A percentile compares a stretch with the other conserved stretches of the same genome.
These are phyloP conservation scores for Trichophaea hybrida DNA, from an alignment of 2,329 filamentous ascomycete genomes.

Conservation along the genomic window DNA sequence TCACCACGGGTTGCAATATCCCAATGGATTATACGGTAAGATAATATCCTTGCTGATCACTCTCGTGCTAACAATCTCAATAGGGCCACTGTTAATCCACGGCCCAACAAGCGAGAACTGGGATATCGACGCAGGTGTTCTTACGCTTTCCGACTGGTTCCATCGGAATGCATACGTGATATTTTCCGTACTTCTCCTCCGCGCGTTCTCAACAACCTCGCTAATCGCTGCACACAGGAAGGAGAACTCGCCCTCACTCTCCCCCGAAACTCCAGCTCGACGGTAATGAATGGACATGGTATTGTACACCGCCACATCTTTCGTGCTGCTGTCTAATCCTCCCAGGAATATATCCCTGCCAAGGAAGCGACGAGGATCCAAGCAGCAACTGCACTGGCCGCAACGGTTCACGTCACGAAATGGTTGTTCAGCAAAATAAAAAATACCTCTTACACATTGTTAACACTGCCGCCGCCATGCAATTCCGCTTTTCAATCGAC, in stretches of 20 bases:
- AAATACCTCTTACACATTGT: constrained; percentile 45
- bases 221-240: too few species aligned
- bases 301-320: not conserved
- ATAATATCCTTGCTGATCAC: constrained; percentile 44
- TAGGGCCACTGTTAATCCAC: constrained; percentile 46
- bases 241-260: not conserved
- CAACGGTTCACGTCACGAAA: constrained; percentile 11
- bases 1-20: constrained; percentile 45
- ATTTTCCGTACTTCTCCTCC: not conserved
- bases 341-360: too few species aligned
- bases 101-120: constrained; percentile 34
- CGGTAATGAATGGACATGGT: not conserved
- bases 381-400: constrained; percentile 41
- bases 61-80: constrained; percentile 44
- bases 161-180: too few species aligned
- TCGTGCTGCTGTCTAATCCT: constrained; percentile 35
- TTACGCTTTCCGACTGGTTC: constrained; percentile 21
- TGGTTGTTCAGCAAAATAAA: constrained; percentile 33
- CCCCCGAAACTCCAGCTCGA: not conserved
- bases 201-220: too few species aligned
- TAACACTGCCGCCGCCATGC: constrained; percentile 35
- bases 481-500: constrained; percentile 38
- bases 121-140: not conserved
- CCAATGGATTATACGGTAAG: constrained; percentile 48
- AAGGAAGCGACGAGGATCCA: too few species aligned